Conservation (phyloP, 805 yeast species). For the Yarrowia porcina region DNA sequence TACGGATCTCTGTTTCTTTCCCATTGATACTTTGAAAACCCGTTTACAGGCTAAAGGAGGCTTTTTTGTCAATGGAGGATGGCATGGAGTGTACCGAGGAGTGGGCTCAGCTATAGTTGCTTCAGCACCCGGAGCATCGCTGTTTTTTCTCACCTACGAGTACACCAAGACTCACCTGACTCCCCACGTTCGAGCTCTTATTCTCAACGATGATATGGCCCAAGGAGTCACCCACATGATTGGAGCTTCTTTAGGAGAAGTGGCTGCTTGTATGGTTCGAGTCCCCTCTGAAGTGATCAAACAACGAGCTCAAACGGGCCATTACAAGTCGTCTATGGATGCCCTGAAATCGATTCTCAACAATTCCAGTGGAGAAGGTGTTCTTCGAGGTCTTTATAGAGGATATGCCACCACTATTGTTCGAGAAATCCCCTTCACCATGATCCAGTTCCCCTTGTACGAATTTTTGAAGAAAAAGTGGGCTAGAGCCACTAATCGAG, state of each 20-base stretch:
- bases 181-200: conserved; percentile 38
- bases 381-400: conserved; percentile 73
- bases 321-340: conserved; percentile 54
- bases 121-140: conserved; percentile 82
- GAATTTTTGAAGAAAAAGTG: conserved; percentile 73
- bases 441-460: conserved; percentile 92
- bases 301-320: conserved; percentile 84
- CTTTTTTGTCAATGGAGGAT: conserved; percentile 88
- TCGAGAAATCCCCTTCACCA: conserved; percentile 95
- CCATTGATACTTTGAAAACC: conserved; percentile 93
- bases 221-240: conserved; percentile 69
- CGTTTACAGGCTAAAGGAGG: conserved; percentile 95
- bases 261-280: conserved; percentile 87
- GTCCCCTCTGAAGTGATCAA: conserved; percentile 97
- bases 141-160: conserved; percentile 83
- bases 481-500: conserved; percentile 44
- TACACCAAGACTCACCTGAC: conserved; percentile 52
- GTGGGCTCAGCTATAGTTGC: conserved; percentile 91
- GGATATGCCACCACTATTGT: conserved; percentile 92
- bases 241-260: conserved; percentile 85
- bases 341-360: conserved; percentile 61
- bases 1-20: conserved; percentile 91
- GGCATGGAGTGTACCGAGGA: conserved; percentile 86
- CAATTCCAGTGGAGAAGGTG: conserved; percentile 75
- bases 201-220: conserved; percentile 36